Base-by-base conservation (phyloP, 2,329 filamentous ascomycete species). In the Emmonsiellopsis sp. region DNA sequence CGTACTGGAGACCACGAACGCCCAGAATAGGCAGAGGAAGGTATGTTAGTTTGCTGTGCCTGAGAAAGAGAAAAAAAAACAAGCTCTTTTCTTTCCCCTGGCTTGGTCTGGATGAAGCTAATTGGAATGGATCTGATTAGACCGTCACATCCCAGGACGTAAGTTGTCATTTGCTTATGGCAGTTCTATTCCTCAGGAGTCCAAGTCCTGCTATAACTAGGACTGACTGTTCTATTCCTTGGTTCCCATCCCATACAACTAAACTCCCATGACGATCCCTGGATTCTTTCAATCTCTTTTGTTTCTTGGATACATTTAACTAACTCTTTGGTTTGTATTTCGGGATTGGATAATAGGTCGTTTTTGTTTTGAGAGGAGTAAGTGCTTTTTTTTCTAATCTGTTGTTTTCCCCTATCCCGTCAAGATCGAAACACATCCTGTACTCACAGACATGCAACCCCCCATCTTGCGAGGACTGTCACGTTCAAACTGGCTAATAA, bases 281-380 rank as follows among this genome's bases (percentile, higher is more conserved):
- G 20, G 20, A 5, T 26, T 26, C 20, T 26, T 26, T 26, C 31
- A 4, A 11, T 20, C 31, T 7, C 31, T 10, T 42, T 5, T 8
- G 2, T 26, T 20, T 40, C 7, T 7, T 37, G 15, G 15, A 47
- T 30, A 13, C 9, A 50, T 26, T 20, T 41, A 42, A 15, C 42
- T 31, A 2, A 16, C 16, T 55, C 13, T 13, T 38, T 11, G n/a
- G n/a, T 7, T 26, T 11, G 43, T 30, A 10, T 30, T 16, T 16
- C 46, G 3, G 15, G 8, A 37, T 53, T 13, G 10, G 16, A 15
- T 11, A 30, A 30, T 43, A 57, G 52, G 53, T 59, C 11, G 46
- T 58, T 1, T 56, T 54, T 43, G 54, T 54, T 10, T 35, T 59
- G n/a, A 54, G 55, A 10, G 7, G 47, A 20, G 55, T 58, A 57